These are phyloP conservation scores for Drechslerella dactyloides DNA, from an alignment of 2,329 filamentous ascomycete genomes.

Conservation along the genomic window DNA sequence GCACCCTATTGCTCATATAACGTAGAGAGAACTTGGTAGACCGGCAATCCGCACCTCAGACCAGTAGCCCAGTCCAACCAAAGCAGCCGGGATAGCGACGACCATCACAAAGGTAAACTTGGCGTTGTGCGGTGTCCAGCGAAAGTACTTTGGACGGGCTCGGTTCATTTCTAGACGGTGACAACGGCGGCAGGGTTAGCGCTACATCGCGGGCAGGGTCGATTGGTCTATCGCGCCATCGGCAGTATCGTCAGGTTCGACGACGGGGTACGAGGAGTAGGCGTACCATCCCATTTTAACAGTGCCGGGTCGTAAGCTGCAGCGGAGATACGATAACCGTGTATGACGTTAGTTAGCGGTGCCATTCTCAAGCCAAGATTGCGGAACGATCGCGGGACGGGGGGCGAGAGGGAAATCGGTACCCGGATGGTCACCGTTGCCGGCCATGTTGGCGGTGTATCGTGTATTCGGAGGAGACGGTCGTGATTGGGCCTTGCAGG, in stretches of 20 bases:
- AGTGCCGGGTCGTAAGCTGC: constrained; percentile 45
- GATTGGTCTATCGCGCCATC: background rate
- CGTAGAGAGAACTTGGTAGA: no score
- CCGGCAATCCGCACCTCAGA: constrained; percentile 23
- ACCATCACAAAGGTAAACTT: constrained; percentile 36
- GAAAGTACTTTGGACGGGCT: constrained; percentile 35
- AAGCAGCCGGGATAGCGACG: constrained; percentile 16
- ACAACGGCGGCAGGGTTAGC: background rate
- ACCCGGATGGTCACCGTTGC: constrained; percentile 13
- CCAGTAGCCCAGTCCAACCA: constrained; percentile 29
- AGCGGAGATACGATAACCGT: background rate
- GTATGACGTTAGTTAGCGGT: constrained; percentile 9
- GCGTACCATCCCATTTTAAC: constrained; percentile 45
- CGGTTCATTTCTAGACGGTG: constrained; percentile 38
- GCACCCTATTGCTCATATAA: background rate
- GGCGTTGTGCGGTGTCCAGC: constrained; percentile 13
- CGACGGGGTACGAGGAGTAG: background rate
- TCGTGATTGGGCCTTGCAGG: background rate
- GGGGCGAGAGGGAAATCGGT: background rate
- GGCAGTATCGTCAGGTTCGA: background rate
- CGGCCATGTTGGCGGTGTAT: constrained; percentile 36
- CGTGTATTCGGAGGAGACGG: background rate
- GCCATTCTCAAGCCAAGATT: no score
- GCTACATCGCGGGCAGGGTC: no score
- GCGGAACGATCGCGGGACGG: background rate